These are phyloP conservation scores for Sporothrix curviconia DNA, from an alignment of 2,329 filamentous ascomycete species.

Conservation along the genomic window DNA sequence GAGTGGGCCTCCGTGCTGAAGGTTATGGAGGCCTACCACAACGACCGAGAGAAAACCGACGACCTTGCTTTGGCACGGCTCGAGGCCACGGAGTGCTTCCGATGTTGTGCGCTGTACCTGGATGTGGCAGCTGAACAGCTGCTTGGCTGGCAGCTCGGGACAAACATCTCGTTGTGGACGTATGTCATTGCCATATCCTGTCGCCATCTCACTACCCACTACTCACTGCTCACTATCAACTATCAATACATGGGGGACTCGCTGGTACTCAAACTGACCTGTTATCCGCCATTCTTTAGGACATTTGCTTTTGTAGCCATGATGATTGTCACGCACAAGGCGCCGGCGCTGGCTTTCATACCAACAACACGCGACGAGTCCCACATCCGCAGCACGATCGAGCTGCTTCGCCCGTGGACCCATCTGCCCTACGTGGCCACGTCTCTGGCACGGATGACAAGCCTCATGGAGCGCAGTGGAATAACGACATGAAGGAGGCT, in stretches of 20 bases:
- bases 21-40: slow-evolving; percentile 16
- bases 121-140: slow-evolving; percentile 16
- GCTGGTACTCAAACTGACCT: background rate
- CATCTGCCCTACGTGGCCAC: slow-evolving; percentile 15
- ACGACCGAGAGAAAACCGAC: slow-evolving; percentile 7
- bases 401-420: slow-evolving; percentile 14
- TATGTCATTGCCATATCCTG: background rate
- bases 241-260: too few species aligned
- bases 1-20: slow-evolving; percentile 18
- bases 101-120: slow-evolving; percentile 10
- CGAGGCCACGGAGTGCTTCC: slow-evolving; percentile 14
- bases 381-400: slow-evolving; percentile 11
- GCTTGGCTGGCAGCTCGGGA: slow-evolving; percentile 14
- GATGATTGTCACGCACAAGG: slow-evolving; percentile 14
- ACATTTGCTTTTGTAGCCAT: slow-evolving; percentile 14
- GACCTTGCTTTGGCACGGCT: slow-evolving; percentile 11
- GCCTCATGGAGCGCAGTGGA: slow-evolving; percentile 14
- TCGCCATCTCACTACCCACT: too few species aligned
- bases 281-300: background rate
- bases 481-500: slow-evolving; percentile 6
- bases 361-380: slow-evolving; percentile 12
- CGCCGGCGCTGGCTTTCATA: slow-evolving; percentile 13
- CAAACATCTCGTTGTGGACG: slow-evolving; percentile 15
- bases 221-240: too few species aligned
- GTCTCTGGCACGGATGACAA: slow-evolving; percentile 13